Evolutionary conservation across 2,329 filamentous ascomycete species (phyloP).

Genomic region (Trichoderma aggressivum): DNA sequence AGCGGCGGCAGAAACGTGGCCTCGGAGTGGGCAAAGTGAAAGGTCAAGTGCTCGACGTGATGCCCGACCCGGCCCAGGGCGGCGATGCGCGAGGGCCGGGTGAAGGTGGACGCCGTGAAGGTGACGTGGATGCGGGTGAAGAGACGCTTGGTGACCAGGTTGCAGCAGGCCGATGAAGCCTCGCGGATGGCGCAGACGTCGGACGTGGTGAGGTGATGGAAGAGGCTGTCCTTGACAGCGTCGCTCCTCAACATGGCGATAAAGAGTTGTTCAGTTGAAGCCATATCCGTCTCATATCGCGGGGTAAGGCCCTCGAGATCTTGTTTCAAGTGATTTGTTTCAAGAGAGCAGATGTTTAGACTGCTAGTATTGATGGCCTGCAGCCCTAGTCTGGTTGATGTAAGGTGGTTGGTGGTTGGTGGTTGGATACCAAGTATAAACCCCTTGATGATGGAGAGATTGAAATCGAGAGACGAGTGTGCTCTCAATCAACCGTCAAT

Average conservation of each 20-base stretch:
- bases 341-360: background rate
- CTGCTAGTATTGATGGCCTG: background rate
- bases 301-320: slow-evolving; percentile 4
- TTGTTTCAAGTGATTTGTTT: background rate
- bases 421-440: background rate
- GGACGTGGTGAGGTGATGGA: slow-evolving; percentile 46
- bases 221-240: slow-evolving; percentile 47
- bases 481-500: background rate
- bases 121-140: slow-evolving; percentile 68
- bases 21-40: slow-evolving; percentile 71
- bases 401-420: background rate
- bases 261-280: slow-evolving; percentile 47
- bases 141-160: slow-evolving; percentile 64
- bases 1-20: slow-evolving; percentile 83
- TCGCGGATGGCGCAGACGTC: slow-evolving; percentile 61
- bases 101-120: slow-evolving; percentile 73
- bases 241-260: slow-evolving; percentile 55
- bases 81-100: slow-evolving; percentile 66
- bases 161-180: slow-evolving; percentile 66
- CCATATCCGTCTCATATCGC: slow-evolving; percentile 53
- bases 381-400: background rate
- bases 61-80: slow-evolving; percentile 75
- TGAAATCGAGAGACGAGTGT: background rate
- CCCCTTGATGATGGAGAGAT: background rate
- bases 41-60: slow-evolving; percentile 74